phyloP scores from a whole-genome alignment of 192 early-diverging fungal species.

The Neocallimastix lanati region DNA sequence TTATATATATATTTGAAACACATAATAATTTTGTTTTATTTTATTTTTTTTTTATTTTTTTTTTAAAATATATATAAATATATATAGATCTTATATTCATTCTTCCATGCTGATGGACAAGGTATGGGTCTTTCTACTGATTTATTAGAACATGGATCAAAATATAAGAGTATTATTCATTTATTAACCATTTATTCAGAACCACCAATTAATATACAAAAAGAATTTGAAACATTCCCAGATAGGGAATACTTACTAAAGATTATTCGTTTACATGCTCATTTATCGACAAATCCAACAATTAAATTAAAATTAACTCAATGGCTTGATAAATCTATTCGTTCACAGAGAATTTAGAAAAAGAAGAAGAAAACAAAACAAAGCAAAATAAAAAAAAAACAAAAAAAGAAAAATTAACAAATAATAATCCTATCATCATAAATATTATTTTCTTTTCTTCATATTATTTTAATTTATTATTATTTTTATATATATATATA shows the following conservation, averaged over 20 bases:
- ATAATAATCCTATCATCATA: too few relatives aligned
- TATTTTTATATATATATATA: too few relatives aligned
- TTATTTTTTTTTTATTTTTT: neutral
- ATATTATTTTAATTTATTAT: too few relatives aligned
- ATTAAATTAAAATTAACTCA: neutral
- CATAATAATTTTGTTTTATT: too few relatives aligned
- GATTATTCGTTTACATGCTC: neutral
- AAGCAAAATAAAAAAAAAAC: too few relatives aligned
- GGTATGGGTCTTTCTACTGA: slow-evolving; percentile 14
- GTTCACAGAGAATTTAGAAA: neutral
- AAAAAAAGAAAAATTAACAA: too few relatives aligned
- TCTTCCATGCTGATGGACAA: slow-evolving; percentile 29
- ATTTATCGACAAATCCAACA: neutral
- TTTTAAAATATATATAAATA: too few relatives aligned
- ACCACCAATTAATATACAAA: neutral
- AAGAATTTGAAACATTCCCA: neutral
- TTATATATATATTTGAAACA: neutral
- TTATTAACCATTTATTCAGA: neutral
- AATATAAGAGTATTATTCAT: neutral
- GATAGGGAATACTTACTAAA: neutral
- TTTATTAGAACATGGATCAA: neutral
- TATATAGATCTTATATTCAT: slow-evolving; percentile 14
- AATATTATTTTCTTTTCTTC: too few relatives aligned
- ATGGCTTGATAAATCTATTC: neutral
- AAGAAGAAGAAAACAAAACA: too few relatives aligned